These are phyloP conservation scores for Curvularia sp. DNA, from an alignment of 2,329 filamentous ascomycete genomes.

Conservation along the genomic window DNA sequence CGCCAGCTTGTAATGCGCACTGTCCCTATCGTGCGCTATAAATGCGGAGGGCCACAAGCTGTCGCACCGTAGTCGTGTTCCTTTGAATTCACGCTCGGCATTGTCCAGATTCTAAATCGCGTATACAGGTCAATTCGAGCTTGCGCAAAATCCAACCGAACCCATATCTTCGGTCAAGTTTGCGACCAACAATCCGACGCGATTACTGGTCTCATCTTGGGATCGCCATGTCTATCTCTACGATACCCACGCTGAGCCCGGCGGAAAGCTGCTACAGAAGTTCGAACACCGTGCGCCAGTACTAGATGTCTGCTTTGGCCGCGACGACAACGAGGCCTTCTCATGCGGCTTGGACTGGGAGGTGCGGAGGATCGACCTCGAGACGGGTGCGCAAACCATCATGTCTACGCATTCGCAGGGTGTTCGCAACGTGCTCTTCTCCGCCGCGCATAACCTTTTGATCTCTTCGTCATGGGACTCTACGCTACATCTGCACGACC, in stretches of 20 bases:
- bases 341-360: conserved; percentile 86
- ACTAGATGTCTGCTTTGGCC: conserved; percentile 89
- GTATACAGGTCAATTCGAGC: conserved; percentile 72
- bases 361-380: conserved; percentile 80
- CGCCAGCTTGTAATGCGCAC: background rate
- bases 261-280: conserved; percentile 71
- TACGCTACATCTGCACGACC: conserved; percentile 83
- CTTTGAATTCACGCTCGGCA: background rate
- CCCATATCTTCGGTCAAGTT: conserved; percentile 87
- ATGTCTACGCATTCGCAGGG: conserved; percentile 80
- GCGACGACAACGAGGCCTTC: conserved; percentile 82
- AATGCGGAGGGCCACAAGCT: background rate
- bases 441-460: conserved; percentile 75
- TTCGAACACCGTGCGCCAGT: conserved; percentile 86
- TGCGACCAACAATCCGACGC: conserved; percentile 75
- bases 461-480: conserved; percentile 94
- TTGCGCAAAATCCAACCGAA: conserved; percentile 82
- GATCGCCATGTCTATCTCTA: conserved; percentile 92
- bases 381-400: conserved; percentile 73
- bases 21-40: background rate
- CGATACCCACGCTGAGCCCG: conserved; percentile 69
- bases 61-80: background rate
- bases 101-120: conserved; percentile 3
- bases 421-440: conserved; percentile 86
- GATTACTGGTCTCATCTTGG: conserved; percentile 92